A percentile compares a stretch with the other conserved stretches of the same genome.
Evolutionary conservation across 129 eudicot genomes (phyloP).

Genomic region (Chrysanthemum lavandulifolium): DNA sequence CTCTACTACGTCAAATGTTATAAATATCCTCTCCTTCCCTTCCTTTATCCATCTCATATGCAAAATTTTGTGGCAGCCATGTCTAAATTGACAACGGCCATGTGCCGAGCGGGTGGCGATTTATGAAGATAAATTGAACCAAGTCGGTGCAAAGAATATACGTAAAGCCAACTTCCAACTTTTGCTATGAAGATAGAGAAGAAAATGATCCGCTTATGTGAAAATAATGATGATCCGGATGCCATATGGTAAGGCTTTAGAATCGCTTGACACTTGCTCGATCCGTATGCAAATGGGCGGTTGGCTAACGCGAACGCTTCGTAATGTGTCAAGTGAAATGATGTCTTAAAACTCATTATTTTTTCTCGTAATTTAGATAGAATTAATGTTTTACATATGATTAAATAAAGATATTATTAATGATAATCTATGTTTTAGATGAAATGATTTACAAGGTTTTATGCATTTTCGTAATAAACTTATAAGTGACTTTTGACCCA

Average conservation of each 20-base stretch:
- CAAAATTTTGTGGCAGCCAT: conserved; percentile 40
- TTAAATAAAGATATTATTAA: neutral
- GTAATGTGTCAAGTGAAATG: too few relatives aligned
- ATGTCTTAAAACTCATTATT: too few relatives aligned
- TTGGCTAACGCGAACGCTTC: too few relatives aligned
- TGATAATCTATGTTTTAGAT: neutral
- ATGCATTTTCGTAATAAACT: neutral
- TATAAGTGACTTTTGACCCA: too few relatives aligned
- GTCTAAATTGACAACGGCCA: conserved; percentile 49
- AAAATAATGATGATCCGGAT: conserved; percentile 35
- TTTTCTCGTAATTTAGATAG: too few relatives aligned
- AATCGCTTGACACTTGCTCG: neutral
- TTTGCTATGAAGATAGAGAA: conserved; percentile 30
- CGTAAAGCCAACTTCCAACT: conserved; percentile 30
- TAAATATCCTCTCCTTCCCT: neutral
- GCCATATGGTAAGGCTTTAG: conserved; percentile 25
- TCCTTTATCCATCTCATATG: conserved; percentile 12
- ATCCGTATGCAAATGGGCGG: conserved; percentile 4
- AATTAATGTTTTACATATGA: too few relatives aligned
- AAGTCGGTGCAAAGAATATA: conserved; percentile 42
- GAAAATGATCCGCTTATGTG: conserved; percentile 27
- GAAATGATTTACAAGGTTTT: too few relatives aligned
- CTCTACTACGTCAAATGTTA: neutral
- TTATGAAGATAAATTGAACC: conserved; percentile 37
- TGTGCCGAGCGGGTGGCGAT: conserved; percentile 45